Conservation (phyloP, 2,329 filamentous ascomycete species). For the Onygenales sp. region DNA sequence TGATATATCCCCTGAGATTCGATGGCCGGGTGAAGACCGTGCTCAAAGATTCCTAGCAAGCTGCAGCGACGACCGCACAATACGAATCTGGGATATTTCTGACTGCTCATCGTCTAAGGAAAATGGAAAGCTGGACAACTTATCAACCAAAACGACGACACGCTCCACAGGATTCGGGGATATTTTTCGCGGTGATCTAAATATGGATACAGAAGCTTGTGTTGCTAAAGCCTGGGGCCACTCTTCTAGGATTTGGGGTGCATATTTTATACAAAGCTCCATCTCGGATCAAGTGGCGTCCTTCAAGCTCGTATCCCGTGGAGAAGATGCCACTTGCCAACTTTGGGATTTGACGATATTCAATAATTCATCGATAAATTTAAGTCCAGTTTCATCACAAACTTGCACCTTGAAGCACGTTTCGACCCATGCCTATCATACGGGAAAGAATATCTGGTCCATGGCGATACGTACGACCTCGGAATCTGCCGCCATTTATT, state of each 20-base stretch:
- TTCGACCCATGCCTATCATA: conserved; percentile 55
- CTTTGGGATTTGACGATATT: conserved; percentile 54
- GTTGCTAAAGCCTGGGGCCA: conserved; percentile 77
- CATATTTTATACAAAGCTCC: conserved; percentile 51
- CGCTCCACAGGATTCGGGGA: conserved; percentile 51
- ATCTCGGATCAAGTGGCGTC: conserved; percentile 13
- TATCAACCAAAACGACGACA: background rate
- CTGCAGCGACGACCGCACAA: conserved; percentile 89
- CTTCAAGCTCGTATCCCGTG: conserved; percentile 62
- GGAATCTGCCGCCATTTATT: conserved; percentile 40
- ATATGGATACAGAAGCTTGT: conserved; percentile 35
- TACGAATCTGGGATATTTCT: conserved; percentile 79
- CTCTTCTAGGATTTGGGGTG: conserved; percentile 78
- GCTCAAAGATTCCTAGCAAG: conserved; percentile 63
- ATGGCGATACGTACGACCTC: conserved; percentile 35
- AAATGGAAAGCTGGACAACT: conserved; percentile 12
- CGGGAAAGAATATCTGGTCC: conserved; percentile 88
- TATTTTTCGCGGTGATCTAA: conserved; percentile 20
- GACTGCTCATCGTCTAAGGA: conserved; percentile 34
- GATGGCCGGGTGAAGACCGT: conserved; percentile 24
- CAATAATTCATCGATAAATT: conserved; percentile 7
- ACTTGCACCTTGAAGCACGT: conserved; percentile 38
- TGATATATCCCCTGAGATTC: conserved; percentile 55
- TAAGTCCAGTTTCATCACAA: conserved; percentile 16
- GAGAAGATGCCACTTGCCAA: conserved; percentile 72